A percentile compares a stretch with the other conserved stretches of the same genome.
phyloP scores from a whole-genome alignment of 768 basidiomycete genomes.

The Dacryopinax primogenitus region DNA sequence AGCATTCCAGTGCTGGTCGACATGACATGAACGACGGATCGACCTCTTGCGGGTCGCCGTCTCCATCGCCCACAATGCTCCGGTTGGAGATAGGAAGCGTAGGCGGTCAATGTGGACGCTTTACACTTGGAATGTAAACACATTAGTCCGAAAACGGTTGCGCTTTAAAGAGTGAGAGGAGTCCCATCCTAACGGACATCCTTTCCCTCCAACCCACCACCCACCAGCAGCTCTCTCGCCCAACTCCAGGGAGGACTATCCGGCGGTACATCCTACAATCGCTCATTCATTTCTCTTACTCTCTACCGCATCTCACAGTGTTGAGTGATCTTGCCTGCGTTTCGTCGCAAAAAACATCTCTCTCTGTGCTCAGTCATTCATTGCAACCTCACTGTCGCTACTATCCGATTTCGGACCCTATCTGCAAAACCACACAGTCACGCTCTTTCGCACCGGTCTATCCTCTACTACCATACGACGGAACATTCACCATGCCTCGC shows the following conservation, averaged over 20 bases:
- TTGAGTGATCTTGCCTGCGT: not conserved
- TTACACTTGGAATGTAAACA: constrained; percentile 7
- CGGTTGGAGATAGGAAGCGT: not conserved
- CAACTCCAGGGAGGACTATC: not conserved
- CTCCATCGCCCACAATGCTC: not conserved
- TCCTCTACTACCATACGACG: not conserved
- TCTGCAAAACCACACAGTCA: not conserved
- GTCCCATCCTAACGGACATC: constrained; percentile 6
- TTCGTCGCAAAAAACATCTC: not conserved
- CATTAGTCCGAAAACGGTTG: constrained; percentile 3
- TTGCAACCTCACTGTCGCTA: constrained; percentile 2
- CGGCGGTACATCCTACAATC: not conserved
- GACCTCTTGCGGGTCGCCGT: not conserved
- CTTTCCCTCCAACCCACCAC: constrained; percentile 5
- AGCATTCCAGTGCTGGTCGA: constrained; percentile 5
- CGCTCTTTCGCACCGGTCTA: not conserved
- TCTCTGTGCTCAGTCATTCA: not conserved
- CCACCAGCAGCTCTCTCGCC: not conserved
- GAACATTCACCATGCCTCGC: constrained; percentile 23
- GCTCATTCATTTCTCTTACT: not conserved
- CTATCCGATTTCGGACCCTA: constrained; percentile 8
- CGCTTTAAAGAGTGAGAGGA: constrained; percentile 7
- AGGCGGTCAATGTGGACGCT: not conserved
- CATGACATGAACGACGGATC: constrained; percentile 6
- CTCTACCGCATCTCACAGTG: constrained; percentile 8